Evolutionary conservation across 768 basidiomycete genomes (phyloP), one percentile per base, ranked within the genome.

Genomic region (Omphalotus guepiniiformis): DNA sequence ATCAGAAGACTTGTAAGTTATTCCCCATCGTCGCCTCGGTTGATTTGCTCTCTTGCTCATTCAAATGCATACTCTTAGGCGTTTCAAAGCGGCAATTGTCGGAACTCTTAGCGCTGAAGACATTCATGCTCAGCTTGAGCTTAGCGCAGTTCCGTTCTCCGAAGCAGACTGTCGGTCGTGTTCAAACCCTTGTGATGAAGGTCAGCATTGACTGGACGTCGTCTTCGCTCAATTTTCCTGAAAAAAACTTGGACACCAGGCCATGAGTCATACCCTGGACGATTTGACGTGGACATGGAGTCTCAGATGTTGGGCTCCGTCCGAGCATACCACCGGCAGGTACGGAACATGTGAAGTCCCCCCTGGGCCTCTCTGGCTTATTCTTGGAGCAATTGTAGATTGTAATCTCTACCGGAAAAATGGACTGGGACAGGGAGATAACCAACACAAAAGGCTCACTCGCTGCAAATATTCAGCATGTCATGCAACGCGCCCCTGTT

Each of bases 341-440:
- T 85, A 53, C 40, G 72, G 52, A n/a, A 37, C 32, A 12, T 21
- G 29, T 59, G 54, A 34, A 18, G 18, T 16, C 30, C 16, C 3
- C 2, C 36, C 32, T 19, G n/a, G 38, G 32, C 13, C 55, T 35
- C 45, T 23, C 40, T 39, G 47, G 29, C 26, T 27, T 39, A 25
- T 35, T 39, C 13, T 18, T 28, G 21, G 39, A 27, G 6, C 15
- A 16, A 22, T 15, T 25, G 11, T 60, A 93, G 85, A 74, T 95
- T 27, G 72, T 97, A 27, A 88, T 97, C 44, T 93, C 90, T 1
- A 95, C 93, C 0, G 92, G 92, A 5, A 83, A 88, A 65, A 74
- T 82, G 16, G 92, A 98, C 68, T 97, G 94, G 94, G 78, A 81
- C 30, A 73, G 74, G 34, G 83, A 93, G 35, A 80, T 97, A 50